Percentiles rank a stretch among this genome's conserved stretches.
Conservation (phyloP, 352 stramenopile genomes). For the Globisporangium recalcitrans region DNA sequence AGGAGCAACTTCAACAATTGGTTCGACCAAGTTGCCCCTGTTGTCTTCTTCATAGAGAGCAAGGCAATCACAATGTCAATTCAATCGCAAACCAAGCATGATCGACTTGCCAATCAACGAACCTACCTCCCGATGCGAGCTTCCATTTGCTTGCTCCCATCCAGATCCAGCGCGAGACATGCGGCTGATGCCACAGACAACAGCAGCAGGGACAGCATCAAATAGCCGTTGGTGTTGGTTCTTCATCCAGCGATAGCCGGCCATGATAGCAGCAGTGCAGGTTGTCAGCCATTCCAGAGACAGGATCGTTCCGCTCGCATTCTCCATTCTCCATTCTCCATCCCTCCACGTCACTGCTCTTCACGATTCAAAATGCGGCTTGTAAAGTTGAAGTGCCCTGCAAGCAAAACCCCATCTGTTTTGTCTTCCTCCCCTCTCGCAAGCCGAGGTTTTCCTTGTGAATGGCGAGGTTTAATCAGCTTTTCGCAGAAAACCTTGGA, state of each 20-base stretch:
- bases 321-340: background rate
- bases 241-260: background rate
- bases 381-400: background rate
- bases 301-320: background rate
- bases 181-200: background rate
- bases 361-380: background rate
- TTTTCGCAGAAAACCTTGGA: background rate
- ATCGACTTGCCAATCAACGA: background rate
- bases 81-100: background rate
- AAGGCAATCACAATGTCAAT: background rate
- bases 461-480: slow-evolving; percentile 5
- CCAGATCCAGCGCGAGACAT: background rate
- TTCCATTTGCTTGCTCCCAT: background rate
- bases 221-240: background rate
- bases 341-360: background rate
- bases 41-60: slow-evolving; percentile 6
- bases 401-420: background rate
- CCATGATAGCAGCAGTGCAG: background rate
- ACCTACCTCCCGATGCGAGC: background rate
- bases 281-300: background rate
- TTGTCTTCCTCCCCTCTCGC: background rate
- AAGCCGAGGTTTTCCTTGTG: background rate
- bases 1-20: background rate
- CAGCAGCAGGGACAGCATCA: background rate
- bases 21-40: slow-evolving; percentile 10